Conservation (phyloP, 2,329 filamentous ascomycete species). For the Chaetothyriales sp. region DNA sequence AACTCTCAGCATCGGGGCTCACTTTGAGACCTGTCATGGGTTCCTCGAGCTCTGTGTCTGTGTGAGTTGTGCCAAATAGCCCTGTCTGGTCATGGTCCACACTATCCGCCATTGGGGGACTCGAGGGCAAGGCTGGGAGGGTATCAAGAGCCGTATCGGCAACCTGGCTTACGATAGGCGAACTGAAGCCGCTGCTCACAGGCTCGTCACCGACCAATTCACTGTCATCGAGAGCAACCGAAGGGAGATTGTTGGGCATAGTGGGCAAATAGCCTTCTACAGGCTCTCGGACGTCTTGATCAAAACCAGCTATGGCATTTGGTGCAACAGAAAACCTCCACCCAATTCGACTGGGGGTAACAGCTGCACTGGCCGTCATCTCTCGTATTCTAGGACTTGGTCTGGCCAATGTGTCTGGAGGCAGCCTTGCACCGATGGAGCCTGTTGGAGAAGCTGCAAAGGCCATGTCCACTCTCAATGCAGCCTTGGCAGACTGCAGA, state of each 20-base stretch:
- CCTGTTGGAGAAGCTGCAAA: conserved; percentile 15
- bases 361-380: neutral
- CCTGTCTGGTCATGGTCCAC: neutral
- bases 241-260: conserved; percentile 8
- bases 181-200: conserved; percentile 16
- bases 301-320: conserved; percentile 8
- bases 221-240: conserved; percentile 1
- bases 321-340: conserved; percentile 18
- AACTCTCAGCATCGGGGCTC: conserved; percentile 5
- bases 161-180: conserved; percentile 5
- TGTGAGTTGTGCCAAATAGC: neutral
- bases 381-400: neutral
- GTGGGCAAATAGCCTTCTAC: conserved; percentile 14
- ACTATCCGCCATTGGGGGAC: neutral
- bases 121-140: neutral
- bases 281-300: conserved; percentile 17
- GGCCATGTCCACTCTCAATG: conserved; percentile 12
- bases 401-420: conserved; percentile 1
- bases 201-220: conserved; percentile 8
- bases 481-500: conserved; percentile 15
- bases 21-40: conserved; percentile 10
- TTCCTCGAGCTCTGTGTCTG: conserved; percentile 7
- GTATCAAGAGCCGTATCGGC: neutral
- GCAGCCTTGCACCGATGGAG: conserved; percentile 16
- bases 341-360: neutral